Evolutionary conservation across 768 basidiomycete genomes (phyloP).

Genomic region (Leccinum pellstonianum): DNA sequence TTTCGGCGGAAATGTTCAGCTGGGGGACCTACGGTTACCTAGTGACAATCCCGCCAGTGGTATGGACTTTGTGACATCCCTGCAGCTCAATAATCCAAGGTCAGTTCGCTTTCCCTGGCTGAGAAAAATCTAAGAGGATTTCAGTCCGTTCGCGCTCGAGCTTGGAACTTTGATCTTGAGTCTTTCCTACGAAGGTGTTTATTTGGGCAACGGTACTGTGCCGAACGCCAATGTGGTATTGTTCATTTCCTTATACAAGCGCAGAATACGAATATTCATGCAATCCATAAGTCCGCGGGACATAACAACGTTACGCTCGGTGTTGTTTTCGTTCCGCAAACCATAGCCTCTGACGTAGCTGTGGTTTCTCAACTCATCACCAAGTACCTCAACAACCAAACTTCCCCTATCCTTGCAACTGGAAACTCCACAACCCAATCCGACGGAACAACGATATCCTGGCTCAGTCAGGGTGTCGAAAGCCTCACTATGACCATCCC

Average conservation of each 20-base stretch:
- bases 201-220: constrained; percentile 55
- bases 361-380: constrained; percentile 64
- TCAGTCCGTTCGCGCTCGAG: constrained; percentile 62
- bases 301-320: constrained; percentile 56
- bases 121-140: constrained; percentile 2
- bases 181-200: constrained; percentile 55
- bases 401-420: constrained; percentile 54
- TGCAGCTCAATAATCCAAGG: constrained; percentile 58
- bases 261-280: constrained; percentile 1
- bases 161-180: constrained; percentile 66
- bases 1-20: constrained; percentile 52
- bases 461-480: constrained; percentile 63
- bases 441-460: constrained; percentile 57
- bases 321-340: constrained; percentile 57
- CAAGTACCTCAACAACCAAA: constrained; percentile 64
- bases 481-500: constrained; percentile 61
- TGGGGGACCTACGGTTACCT: constrained; percentile 62
- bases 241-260: background rate
- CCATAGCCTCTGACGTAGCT: constrained; percentile 41
- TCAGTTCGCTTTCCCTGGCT: constrained; percentile 14
- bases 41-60: constrained; percentile 65
- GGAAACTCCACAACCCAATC: constrained; percentile 58
- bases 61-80: constrained; percentile 61
- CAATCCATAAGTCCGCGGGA: constrained; percentile 45
- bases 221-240: constrained; percentile 50